Percentiles rank a stretch among this genome's conserved stretches.
These are phyloP conservation scores for Pyrenochaeta sp. DNA, from an alignment of 2,329 filamentous ascomycete genomes.

Conservation along the genomic window DNA sequence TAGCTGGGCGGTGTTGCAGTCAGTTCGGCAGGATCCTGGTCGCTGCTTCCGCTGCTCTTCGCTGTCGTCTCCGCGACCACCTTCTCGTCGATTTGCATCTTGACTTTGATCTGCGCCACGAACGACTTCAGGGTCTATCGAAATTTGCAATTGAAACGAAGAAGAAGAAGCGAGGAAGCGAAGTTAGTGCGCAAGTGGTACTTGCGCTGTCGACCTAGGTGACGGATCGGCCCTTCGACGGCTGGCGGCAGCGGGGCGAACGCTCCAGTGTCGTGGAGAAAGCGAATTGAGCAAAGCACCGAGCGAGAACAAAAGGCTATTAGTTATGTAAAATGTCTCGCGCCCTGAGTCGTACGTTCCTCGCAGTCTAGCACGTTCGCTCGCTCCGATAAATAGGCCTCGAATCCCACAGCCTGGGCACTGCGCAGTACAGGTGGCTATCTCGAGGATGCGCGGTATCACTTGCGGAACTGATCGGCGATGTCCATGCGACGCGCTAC, in stretches of 20 bases:
- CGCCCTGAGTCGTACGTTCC: neutral
- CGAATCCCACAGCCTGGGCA: neutral
- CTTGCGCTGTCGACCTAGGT: neutral
- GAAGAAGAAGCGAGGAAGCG: neutral
- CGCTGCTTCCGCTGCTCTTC: constrained; percentile 21
- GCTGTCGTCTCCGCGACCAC: constrained; percentile 16
- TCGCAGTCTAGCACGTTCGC: neutral
- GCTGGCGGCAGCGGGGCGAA: neutral
- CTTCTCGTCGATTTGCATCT: constrained; percentile 26
- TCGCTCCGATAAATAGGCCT: neutral
- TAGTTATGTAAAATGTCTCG: neutral
- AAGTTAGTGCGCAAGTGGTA: neutral
- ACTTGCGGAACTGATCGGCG: constrained; percentile 6
- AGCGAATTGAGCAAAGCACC: neutral
- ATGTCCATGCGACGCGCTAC: constrained; percentile 4
- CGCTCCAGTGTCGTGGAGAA: constrained; percentile 1
- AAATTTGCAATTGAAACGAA: too few species aligned
- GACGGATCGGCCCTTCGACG: constrained; percentile 8
- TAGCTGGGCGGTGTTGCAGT: constrained; percentile 51
- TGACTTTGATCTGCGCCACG: neutral
- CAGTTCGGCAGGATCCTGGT: constrained; percentile 14
- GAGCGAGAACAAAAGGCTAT: neutral
- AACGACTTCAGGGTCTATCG: neutral
- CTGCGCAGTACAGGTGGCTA: neutral
- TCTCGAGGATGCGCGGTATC: constrained; percentile 8